Percentiles rank a stretch among this genome's conserved stretches.
Evolutionary conservation across 2,329 filamentous ascomycete genomes (phyloP).

Genomic region (Colletotrichum salicis): DNA sequence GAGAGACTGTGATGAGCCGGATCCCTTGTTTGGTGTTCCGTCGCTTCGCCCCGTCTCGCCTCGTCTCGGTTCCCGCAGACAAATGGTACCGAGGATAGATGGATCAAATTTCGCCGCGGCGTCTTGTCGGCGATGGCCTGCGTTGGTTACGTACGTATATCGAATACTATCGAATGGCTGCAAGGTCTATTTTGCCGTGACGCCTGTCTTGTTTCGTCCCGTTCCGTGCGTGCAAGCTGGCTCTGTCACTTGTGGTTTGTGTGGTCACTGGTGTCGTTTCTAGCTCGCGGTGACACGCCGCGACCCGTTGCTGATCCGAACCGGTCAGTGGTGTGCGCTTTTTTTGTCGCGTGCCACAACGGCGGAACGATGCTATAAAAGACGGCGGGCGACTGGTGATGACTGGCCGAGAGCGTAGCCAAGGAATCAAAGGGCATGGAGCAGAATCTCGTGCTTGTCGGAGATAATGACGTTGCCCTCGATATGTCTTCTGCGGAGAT

Average conservation of each 20-base stretch:
- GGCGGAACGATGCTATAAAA: neutral
- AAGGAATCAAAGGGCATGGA: neutral
- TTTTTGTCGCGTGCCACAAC: conserved; percentile 4
- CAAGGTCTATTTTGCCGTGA: neutral
- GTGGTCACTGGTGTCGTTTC: neutral
- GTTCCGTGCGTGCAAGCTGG: neutral
- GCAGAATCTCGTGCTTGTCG: conserved; percentile 1
- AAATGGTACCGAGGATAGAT: conserved; percentile 25
- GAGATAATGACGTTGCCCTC: conserved; percentile 8
- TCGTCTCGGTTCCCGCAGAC: conserved; percentile 16
- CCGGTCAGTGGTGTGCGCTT: neutral
- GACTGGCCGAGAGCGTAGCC: neutral
- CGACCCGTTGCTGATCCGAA: neutral
- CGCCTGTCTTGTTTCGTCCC: neutral
- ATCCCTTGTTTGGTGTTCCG: neutral
- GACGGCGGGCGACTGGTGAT: neutral
- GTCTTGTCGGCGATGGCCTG: conserved; percentile 21
- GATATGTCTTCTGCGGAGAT: neutral
- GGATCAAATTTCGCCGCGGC: conserved; percentile 27
- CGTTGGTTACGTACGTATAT: conserved; percentile 14
- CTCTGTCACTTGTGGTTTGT: neutral
- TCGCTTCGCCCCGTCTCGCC: conserved; percentile 30
- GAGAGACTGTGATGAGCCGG: neutral
- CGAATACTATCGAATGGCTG: neutral
- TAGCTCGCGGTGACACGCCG: neutral